Evolutionary conservation across 2,329 filamentous ascomycete genomes (phyloP), one percentile per base, ranked within the genome.

Genomic region (Xylaria sp.): DNA sequence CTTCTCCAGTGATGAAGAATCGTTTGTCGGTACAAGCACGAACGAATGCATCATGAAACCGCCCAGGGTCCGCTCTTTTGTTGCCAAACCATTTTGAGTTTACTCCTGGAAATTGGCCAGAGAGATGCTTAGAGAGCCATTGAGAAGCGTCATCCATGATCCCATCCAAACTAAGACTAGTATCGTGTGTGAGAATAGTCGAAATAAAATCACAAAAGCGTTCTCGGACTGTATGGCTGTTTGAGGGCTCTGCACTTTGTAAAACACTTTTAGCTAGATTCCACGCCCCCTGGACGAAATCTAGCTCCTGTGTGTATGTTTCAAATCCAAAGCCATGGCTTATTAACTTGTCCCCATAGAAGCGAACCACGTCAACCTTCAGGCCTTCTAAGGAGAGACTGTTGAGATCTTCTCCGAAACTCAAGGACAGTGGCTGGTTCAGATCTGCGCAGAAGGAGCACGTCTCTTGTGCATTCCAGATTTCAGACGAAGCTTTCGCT

Each of bases 1-100:
- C 63, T 4, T 51, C 67, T n/a, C 55, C 35, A 12, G 71, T 74
- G 6, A 71, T 25, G 44, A 72, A 72, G 6, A 70, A 71, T 60
- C 70, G 62, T 40, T 59, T 66, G 37, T 71, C 67, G n/a, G 65
- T 61, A 47, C 69, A 74, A 27, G 54, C 54, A 8, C 66, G 68
- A 9, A 69, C 69, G 27, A 74, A 73, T 16, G 66, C 66, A 25
- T 68, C 66, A 40, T 70, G 71, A 37, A 73, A 73, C 23, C 65
- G 72, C 18, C 67, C 60, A 10, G 68, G 60, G 29, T 66, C 54
- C 2, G 67, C 67, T 32, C 60, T 44, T 21, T 60, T 68, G 16
- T 13, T 32, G 25, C 50, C 5, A 27, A 54, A 54, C 50, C 50
- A 54, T 54, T 54, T 35, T 13, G 27, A 18, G 16, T 18, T 18